These are phyloP conservation scores for Peltaster fructicola DNA, from an alignment of 2,329 filamentous ascomycete genomes.

Conservation along the genomic window DNA sequence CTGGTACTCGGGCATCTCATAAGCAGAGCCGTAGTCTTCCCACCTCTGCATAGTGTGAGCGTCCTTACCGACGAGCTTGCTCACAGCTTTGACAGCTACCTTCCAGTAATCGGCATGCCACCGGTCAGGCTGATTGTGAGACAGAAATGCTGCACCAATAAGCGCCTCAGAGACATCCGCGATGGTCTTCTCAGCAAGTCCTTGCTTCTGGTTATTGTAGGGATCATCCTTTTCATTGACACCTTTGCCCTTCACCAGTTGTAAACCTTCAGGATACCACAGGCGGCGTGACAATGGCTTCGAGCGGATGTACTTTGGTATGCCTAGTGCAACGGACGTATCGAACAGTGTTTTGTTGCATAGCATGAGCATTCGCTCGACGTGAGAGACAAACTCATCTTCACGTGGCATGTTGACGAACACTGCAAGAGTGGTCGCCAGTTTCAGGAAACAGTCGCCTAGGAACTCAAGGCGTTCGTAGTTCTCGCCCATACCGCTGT, in stretches of 20 bases:
- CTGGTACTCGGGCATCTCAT: conserved; percentile 57
- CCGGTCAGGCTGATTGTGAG: conserved; percentile 27
- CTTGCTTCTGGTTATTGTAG: conserved; percentile 32
- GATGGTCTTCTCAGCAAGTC: conserved; percentile 55
- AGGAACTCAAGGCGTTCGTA: conserved; percentile 91
- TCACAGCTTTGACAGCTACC: conserved; percentile 46
- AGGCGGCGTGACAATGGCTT: conserved; percentile 58
- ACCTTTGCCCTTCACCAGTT: conserved; percentile 45
- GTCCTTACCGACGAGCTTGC: conserved; percentile 47
- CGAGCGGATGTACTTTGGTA: conserved; percentile 68
- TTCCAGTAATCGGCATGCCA: conserved; percentile 35
- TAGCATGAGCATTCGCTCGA: conserved; percentile 74
- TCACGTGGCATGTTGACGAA: conserved; percentile 60
- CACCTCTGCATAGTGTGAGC: conserved; percentile 55
- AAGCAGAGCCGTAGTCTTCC: conserved; percentile 54
- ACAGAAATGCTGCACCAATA: conserved; percentile 65
- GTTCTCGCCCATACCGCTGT: conserved; percentile 77
- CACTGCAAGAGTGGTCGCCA: conserved; percentile 79
- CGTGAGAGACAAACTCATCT: conserved; percentile 75
- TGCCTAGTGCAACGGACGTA: conserved; percentile 47
- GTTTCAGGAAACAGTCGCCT: conserved; percentile 86
- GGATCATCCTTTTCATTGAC: conserved; percentile 26
- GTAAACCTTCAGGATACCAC: conserved; percentile 77
- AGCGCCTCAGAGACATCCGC: conserved; percentile 90
- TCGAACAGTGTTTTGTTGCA: conserved; percentile 85